Evolutionary conservation across 2,329 filamentous ascomycete species (phyloP), one percentile per base, ranked within the genome.

Genomic region (Aquanectria penicillioides): DNA sequence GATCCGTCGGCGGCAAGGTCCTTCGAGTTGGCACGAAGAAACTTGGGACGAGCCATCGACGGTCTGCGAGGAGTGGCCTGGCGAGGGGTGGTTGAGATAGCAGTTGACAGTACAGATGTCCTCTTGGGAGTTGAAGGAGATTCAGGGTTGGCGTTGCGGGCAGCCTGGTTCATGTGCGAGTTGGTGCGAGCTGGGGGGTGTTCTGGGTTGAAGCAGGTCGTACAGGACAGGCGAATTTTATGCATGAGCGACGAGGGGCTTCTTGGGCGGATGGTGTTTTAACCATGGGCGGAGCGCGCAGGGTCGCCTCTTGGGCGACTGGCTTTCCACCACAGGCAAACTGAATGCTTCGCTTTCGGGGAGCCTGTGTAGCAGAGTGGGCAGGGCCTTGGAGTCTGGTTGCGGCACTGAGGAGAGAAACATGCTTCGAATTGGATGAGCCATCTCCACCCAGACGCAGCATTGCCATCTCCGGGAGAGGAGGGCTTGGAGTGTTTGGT

Each of bases 401-500:
- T 49, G 63, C 61, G 23, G 71, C 66, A 28, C 62, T 63, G 26
- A 70, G 58, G 5, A 70, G 56, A 20, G 71, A 65, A 18, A 64
- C 58, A 12, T 69, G 53, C 53, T 73, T 74, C 31, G 62, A 46
- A 9, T 73, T 69, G 15, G 59, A 36, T 18, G 63, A 57, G 41
- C 71, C 38, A 48, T 74, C 70, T 58, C 75, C 60, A 36, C 77
- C 72, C 28, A 83, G 63, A 22, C 75, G 78, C 7, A 78, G 72
- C 52, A 83, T 80, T 17, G 80, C 77, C 49, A 86, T 80, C 15
- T 88, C 83, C 5, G 88, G 87, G 3, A 89, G 81, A n/a, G 93
- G 93, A 15, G 95, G 94, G 71, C 94, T 98, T 1, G 94, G 93
- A 0, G 93, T 94, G 74, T 87, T 93, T 29, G 92, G 92, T 54